Conservation (phyloP, 83 land plant species). For the Picea abies region DNA sequence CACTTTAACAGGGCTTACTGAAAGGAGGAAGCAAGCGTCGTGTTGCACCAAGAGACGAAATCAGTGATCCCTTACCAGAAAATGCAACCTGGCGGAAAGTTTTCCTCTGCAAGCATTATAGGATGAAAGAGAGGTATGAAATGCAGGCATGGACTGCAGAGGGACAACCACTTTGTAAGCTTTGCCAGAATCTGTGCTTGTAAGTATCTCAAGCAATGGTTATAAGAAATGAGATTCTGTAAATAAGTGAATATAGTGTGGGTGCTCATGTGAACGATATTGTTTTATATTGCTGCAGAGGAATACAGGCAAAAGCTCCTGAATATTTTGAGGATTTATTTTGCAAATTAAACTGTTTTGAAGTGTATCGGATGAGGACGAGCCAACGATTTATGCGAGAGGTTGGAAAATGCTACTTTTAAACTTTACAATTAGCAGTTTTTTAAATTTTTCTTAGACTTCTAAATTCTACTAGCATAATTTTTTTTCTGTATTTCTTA, state of each 20-base stretch:
- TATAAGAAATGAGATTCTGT: slow-evolving; percentile 3
- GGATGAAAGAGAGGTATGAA: slow-evolving; percentile 47
- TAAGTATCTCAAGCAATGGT: slow-evolving; percentile 29
- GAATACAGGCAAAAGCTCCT: slow-evolving; percentile 59
- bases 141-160: slow-evolving; percentile 72
- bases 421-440: background rate
- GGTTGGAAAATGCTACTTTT: slow-evolving; percentile 35
- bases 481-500: no score
- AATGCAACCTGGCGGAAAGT: slow-evolving; percentile 73
- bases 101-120: slow-evolving; percentile 30
- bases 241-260: background rate
- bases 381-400: slow-evolving; percentile 68
- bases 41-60: slow-evolving; percentile 63
- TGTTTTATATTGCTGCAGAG: slow-evolving; percentile 33
- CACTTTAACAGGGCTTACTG: slow-evolving; percentile 68
- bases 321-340: slow-evolving; percentile 90
- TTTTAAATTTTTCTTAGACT: background rate
- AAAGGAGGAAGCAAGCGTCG: slow-evolving; percentile 90
- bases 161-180: slow-evolving; percentile 88
- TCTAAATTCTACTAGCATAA: background rate
- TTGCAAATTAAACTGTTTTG: slow-evolving; percentile 71
- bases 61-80: slow-evolving; percentile 66
- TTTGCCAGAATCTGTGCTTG: slow-evolving; percentile 89
- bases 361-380: slow-evolving; percentile 74
- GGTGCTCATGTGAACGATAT: background rate